phyloP scores from a whole-genome alignment of 371 early-diverging fungal genomes.

The Mortierella sp. region DNA sequence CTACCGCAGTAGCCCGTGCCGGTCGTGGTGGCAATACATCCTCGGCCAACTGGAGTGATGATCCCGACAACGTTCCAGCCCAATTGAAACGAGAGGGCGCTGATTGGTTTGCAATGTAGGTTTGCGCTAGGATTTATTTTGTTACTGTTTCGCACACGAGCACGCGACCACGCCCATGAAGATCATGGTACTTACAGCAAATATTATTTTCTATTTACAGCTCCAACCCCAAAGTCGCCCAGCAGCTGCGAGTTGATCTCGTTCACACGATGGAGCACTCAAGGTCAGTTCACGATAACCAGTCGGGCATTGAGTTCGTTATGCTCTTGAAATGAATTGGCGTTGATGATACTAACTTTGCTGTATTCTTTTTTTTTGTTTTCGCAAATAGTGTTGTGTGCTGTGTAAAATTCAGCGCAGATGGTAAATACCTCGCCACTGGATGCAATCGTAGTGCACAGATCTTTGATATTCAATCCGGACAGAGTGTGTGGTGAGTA shows the following conservation, averaged over 20 bases:
- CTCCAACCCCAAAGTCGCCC: slow-evolving; percentile 81
- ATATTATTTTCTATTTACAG: slow-evolving; percentile 48
- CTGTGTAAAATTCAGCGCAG: slow-evolving; percentile 95
- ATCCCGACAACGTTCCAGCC: slow-evolving; percentile 85
- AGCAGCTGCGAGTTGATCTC: slow-evolving; percentile 85
- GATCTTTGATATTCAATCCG: slow-evolving; percentile 88
- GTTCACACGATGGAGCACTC: slow-evolving; percentile 90
- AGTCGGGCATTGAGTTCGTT: not conserved
- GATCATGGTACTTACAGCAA: not conserved
- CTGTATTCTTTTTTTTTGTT: not conserved
- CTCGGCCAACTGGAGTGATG: slow-evolving; percentile 79
- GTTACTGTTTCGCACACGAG: not conserved
- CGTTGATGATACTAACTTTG: not conserved
- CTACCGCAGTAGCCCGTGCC: slow-evolving; percentile 36
- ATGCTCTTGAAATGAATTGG: not conserved
- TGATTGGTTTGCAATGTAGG: slow-evolving; percentile 93
- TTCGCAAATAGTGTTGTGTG: slow-evolving; percentile 86
- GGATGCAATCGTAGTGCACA: slow-evolving; percentile 95
- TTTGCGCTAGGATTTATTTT: not conserved
- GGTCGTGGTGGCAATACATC: slow-evolving; percentile 60
- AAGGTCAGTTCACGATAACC: slow-evolving; percentile 46
- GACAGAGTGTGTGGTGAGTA: slow-evolving; percentile 78
- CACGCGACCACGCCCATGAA: not conserved
- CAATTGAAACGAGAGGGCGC: slow-evolving; percentile 89
- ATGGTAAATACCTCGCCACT: slow-evolving; percentile 94